These are phyloP conservation scores for Saturnispora diversa DNA, from an alignment of 805 yeast species.

Conservation along the genomic window DNA sequence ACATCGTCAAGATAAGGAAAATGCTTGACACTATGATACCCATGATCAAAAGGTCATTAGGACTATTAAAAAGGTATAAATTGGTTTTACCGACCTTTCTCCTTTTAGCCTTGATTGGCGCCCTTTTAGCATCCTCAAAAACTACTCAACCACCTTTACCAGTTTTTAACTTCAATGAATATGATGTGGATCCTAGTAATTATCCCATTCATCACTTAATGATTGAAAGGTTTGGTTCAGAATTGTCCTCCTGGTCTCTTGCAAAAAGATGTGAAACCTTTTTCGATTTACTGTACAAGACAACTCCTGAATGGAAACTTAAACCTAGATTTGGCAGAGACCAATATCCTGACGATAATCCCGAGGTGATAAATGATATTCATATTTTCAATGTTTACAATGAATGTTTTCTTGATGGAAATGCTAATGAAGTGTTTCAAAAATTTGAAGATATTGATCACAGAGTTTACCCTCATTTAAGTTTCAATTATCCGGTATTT, in stretches of 20 bases:
- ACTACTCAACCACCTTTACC: no score
- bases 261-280: constrained; percentile 37
- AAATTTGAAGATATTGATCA: constrained; percentile 25
- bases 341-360: constrained; percentile 27
- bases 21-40: no score
- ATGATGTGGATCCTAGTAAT: not conserved
- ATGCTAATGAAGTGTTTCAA: constrained; percentile 15
- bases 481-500: constrained; percentile 27
- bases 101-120: no score
- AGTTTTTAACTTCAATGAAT: not conserved
- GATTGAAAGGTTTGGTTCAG: not conserved
- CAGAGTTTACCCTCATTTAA: constrained; percentile 33
- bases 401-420: constrained; percentile 33
- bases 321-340: constrained; percentile 16
- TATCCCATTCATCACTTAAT: not conserved
- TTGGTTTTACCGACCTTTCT: no score
- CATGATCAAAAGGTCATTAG: no score
- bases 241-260: constrained; percentile 9
- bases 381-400: constrained; percentile 42
- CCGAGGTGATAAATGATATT: constrained; percentile 34
- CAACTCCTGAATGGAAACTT: constrained; percentile 36
- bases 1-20: no score
- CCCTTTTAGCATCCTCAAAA: no score
- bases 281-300: constrained; percentile 35
- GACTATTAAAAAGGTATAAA: no score